A percentile compares a stretch with the other conserved stretches of the same genome.
Conservation (phyloP, 2,329 filamentous ascomycete genomes). For the Scedosporium boydii region DNA sequence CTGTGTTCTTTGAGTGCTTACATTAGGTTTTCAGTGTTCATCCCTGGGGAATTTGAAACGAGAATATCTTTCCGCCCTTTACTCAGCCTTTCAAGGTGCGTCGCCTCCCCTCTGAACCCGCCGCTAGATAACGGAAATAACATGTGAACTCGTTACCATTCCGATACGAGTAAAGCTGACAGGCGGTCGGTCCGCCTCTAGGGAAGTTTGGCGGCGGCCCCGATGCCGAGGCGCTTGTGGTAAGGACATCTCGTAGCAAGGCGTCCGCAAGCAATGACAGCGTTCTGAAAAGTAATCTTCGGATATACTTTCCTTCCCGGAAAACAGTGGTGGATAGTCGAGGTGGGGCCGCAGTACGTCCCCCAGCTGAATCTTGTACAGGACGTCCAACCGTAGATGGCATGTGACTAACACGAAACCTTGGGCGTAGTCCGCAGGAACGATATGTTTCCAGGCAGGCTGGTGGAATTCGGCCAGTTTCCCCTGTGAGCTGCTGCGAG, state of each 20-base stretch:
- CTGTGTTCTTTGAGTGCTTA: not conserved
- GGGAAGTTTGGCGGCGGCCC: constrained; percentile 32
- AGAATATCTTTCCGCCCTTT: constrained; percentile 51
- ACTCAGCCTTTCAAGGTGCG: constrained; percentile 45
- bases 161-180: too few relatives aligned
- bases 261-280: not conserved
- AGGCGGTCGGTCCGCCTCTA: constrained; percentile 7
- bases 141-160: not conserved
- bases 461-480: constrained; percentile 66
- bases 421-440: constrained; percentile 59
- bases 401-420: constrained; percentile 8
- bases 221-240: constrained; percentile 27
- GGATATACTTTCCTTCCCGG: constrained; percentile 72
- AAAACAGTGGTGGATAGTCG: constrained; percentile 57
- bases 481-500: constrained; percentile 60
- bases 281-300: constrained; percentile 40
- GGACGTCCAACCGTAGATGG: constrained; percentile 1
- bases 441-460: constrained; percentile 66
- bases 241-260: constrained; percentile 15
- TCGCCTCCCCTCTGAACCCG: not conserved
- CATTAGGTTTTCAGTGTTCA: constrained; percentile 45
- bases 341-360: constrained; percentile 49
- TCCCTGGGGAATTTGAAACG: constrained; percentile 71
- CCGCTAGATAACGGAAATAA: not conserved
- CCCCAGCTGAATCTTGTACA: not conserved